Percentiles rank a stretch among this genome's conserved stretches.
Evolutionary conservation across 345 rosid species (phyloP).

Genomic region (Noccaea bulbosa): DNA sequence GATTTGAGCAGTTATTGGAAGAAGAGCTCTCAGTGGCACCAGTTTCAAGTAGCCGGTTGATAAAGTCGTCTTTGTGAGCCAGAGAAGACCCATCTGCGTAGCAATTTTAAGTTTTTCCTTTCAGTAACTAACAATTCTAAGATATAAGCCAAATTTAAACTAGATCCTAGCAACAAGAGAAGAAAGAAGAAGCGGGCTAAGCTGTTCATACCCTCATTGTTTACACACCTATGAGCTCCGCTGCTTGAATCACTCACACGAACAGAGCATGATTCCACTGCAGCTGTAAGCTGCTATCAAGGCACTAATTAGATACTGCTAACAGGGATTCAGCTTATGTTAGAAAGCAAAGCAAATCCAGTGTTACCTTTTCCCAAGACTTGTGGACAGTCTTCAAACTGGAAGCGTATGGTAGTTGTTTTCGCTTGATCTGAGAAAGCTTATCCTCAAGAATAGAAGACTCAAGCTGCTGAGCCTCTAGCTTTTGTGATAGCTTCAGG

Average conservation of each 20-base stretch:
- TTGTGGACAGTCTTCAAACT: conserved; percentile 61
- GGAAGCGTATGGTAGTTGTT: conserved; percentile 60
- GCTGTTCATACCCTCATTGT: conserved; percentile 54
- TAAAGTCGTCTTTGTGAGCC: conserved; percentile 62
- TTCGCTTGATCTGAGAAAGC: conserved; percentile 58
- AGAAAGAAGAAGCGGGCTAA: conserved; percentile 23
- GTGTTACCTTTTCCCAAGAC: conserved; percentile 77
- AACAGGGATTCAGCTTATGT: background rate
- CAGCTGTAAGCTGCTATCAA: conserved; percentile 60
- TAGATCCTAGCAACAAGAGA: conserved; percentile 17
- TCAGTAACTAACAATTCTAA: conserved; percentile 40
- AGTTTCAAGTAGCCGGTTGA: conserved; percentile 70
- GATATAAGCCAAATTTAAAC: conserved; percentile 18
- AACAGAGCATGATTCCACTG: conserved; percentile 63
- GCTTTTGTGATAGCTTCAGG: conserved; percentile 79
- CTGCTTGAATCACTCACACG: conserved; percentile 52
- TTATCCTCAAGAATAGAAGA: conserved; percentile 64
- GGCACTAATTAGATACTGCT: conserved; percentile 29
- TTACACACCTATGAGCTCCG: conserved; percentile 39
- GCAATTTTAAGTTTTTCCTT: conserved; percentile 32
- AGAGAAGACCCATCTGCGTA: conserved; percentile 54
- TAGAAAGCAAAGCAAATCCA: conserved; percentile 8
- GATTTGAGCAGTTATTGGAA: conserved; percentile 47
- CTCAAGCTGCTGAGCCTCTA: conserved; percentile 86
- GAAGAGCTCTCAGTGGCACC: conserved; percentile 94